A percentile compares a stretch with the other conserved stretches of the same genome.
phyloP scores from a whole-genome alignment of 495 filamentous ascomycete genomes.

The Usnea hakonensis region DNA sequence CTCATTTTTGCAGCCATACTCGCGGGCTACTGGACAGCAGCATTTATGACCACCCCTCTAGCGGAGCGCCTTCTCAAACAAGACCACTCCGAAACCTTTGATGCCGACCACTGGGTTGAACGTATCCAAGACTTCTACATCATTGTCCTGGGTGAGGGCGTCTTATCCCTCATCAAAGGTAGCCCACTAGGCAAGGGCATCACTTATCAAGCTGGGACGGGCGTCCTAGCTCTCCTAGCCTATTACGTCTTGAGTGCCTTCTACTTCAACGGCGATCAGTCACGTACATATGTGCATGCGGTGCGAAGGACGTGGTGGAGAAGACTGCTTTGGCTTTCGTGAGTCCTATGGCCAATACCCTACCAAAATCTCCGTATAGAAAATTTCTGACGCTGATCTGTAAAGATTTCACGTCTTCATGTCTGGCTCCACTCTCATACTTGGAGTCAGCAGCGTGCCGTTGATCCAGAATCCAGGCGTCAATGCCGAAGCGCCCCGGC shows the following conservation, averaged over 20 bases:
- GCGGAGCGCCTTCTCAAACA: slow-evolving; percentile 32
- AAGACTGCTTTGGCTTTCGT: slow-evolving; percentile 24
- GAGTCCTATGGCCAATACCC: slow-evolving; percentile 1
- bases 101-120: slow-evolving; percentile 42
- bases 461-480: slow-evolving; percentile 18
- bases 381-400: neutral
- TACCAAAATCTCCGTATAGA: neutral
- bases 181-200: slow-evolving; percentile 26
- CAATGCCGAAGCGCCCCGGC: neutral
- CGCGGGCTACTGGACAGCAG: slow-evolving; percentile 22
- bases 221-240: slow-evolving; percentile 20
- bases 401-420: slow-evolving; percentile 20
- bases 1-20: slow-evolving; percentile 26
- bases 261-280: slow-evolving; percentile 29
- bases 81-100: slow-evolving; percentile 34
- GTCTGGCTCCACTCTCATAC: slow-evolving; percentile 26
- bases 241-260: slow-evolving; percentile 25
- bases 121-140: slow-evolving; percentile 44
- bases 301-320: slow-evolving; percentile 27
- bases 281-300: slow-evolving; percentile 25
- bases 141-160: slow-evolving; percentile 43
- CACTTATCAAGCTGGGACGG: slow-evolving; percentile 19
- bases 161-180: slow-evolving; percentile 38
- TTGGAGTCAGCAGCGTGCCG: slow-evolving; percentile 26
- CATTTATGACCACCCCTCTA: slow-evolving; percentile 19